phyloP scores from a whole-genome alignment of 495 filamentous ascomycete genomes.

The Lichenothelia convexa region DNA sequence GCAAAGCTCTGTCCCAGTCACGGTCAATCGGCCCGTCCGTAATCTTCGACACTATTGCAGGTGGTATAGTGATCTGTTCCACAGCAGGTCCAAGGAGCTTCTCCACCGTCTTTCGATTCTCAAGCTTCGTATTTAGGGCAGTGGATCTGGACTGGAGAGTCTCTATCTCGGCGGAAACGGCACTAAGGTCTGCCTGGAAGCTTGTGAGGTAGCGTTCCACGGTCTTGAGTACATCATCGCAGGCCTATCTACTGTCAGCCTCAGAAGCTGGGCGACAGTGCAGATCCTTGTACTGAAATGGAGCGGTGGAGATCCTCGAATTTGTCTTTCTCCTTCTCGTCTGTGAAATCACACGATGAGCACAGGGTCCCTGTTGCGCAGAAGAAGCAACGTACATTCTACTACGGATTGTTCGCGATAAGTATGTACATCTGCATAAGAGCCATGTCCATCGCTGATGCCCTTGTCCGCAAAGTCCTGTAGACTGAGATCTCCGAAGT shows the following conservation, averaged over 20 bases:
- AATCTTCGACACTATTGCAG: slow-evolving; percentile 61
- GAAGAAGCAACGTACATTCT: slow-evolving; percentile 44
- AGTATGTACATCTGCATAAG: slow-evolving; percentile 25
- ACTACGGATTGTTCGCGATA: slow-evolving; percentile 50
- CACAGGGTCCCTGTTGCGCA: too few species aligned
- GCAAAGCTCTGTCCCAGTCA: slow-evolving; percentile 66
- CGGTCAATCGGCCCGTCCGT: slow-evolving; percentile 81
- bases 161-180: slow-evolving; percentile 89
- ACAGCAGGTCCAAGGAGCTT: slow-evolving; percentile 75
- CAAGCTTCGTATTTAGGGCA: slow-evolving; percentile 65
- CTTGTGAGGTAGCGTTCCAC: slow-evolving; percentile 81
- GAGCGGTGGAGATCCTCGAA: slow-evolving; percentile 84
- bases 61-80: slow-evolving; percentile 78
- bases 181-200: slow-evolving; percentile 80
- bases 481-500: slow-evolving; percentile 61
- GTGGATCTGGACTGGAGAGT: slow-evolving; percentile 72
- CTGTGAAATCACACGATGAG: slow-evolving; percentile 25
- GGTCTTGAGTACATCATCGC: slow-evolving; percentile 82
- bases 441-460: slow-evolving; percentile 20
- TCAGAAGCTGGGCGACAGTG: too few species aligned
- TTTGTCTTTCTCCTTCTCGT: slow-evolving; percentile 69
- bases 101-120: slow-evolving; percentile 79
- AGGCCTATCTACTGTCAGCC: slow-evolving; percentile 43
- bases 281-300: slow-evolving; percentile 46
- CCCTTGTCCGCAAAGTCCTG: slow-evolving; percentile 40